Evolutionary conservation across 768 basidiomycete species (phyloP).

Genomic region (Sistotremastrum niveocremeum): DNA sequence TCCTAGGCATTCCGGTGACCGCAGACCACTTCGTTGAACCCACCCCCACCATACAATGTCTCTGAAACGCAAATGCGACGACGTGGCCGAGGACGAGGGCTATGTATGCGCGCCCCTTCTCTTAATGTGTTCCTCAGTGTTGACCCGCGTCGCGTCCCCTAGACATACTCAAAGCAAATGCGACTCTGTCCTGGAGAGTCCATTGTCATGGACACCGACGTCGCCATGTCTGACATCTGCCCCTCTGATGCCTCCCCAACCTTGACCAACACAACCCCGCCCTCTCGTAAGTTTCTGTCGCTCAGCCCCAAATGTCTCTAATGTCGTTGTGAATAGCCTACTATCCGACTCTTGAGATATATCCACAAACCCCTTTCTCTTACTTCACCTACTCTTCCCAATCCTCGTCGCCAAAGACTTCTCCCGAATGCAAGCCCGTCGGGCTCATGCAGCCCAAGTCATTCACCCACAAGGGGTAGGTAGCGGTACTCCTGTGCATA

Average conservation of each 20-base stretch:
- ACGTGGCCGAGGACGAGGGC: slow-evolving; percentile 34
- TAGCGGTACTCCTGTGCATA: slow-evolving; percentile 3
- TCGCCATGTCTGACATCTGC: slow-evolving; percentile 49
- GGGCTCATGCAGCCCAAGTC: slow-evolving; percentile 57
- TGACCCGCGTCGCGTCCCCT: slow-evolving; percentile 6
- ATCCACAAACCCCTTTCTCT: slow-evolving; percentile 35
- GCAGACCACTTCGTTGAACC: too few species aligned
- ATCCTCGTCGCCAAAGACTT: slow-evolving; percentile 18
- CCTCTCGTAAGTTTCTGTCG: slow-evolving; percentile 32
- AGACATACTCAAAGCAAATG: slow-evolving; percentile 49
- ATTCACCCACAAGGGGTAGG: slow-evolving; percentile 65
- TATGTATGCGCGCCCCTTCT: slow-evolving; percentile 21
- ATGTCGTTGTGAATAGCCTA: slow-evolving; percentile 6
- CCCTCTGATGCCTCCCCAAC: slow-evolving; percentile 37
- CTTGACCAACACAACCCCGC: slow-evolving; percentile 40
- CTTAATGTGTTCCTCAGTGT: slow-evolving; percentile 10
- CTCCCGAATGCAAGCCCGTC: slow-evolving; percentile 22
- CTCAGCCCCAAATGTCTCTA: slow-evolving; percentile 33
- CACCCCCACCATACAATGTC: slow-evolving; percentile 32
- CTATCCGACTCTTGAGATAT: slow-evolving; percentile 52
- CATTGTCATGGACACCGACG: slow-evolving; percentile 46
- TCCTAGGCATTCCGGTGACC: too few species aligned
- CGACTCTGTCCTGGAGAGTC: slow-evolving; percentile 69
- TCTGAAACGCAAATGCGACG: slow-evolving; percentile 63
- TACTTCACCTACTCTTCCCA: slow-evolving; percentile 21